These are phyloP conservation scores for Neostapfia colusana DNA, from an alignment of 176 grass and related monocot species.

Conservation along the genomic window DNA sequence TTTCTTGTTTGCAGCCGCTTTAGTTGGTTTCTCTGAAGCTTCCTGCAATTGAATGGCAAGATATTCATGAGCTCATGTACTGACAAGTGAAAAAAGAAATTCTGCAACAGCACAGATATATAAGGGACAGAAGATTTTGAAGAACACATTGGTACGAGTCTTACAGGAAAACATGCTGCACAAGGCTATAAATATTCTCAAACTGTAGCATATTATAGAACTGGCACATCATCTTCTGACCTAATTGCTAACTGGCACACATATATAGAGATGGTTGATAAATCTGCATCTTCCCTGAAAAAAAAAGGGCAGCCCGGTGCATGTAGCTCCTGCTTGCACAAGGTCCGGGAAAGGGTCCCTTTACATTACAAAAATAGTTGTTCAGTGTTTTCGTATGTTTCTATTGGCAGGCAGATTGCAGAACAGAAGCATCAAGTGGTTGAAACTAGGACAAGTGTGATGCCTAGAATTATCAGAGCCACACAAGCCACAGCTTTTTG, in stretches of 20 bases:
- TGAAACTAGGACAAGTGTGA: background rate
- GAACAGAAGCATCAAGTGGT: background rate
- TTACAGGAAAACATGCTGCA: background rate
- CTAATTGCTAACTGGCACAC: background rate
- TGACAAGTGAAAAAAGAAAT: background rate
- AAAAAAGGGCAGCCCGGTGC: no score
- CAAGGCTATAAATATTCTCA: background rate
- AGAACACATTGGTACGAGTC: background rate
- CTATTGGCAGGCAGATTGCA: background rate
- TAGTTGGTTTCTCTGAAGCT: conserved; percentile 39
- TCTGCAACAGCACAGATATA: background rate
- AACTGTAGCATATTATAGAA: background rate
- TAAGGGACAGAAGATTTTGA: background rate
- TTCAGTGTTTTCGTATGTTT: background rate
- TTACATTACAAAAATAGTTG: background rate
- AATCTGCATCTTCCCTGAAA: background rate
- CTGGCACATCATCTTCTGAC: background rate
- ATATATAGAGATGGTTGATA: background rate
- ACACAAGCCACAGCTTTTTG: background rate
- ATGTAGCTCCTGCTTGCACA: no score
- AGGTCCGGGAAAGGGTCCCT: no score
- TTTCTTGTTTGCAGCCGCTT: conserved; percentile 44
- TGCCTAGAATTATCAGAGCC: background rate
- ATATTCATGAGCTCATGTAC: background rate
- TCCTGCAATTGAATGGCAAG: conserved; percentile 21